phyloP scores from a whole-genome alignment of 2,329 filamentous ascomycete genomes.

The Diplodia mutila region DNA sequence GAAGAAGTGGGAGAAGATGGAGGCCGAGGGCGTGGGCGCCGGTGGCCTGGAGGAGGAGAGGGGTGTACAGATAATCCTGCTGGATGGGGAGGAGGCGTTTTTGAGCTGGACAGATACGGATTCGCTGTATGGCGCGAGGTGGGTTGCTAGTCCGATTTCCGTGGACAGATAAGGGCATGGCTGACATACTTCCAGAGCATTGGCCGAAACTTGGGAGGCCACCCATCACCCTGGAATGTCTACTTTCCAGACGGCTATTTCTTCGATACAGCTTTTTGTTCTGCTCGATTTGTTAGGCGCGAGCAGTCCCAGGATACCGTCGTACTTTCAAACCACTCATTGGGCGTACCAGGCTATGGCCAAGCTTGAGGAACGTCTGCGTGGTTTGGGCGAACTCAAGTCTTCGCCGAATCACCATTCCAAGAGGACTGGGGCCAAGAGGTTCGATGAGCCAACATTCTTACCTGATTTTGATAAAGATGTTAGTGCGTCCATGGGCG shows the following conservation, averaged over 20 bases:
- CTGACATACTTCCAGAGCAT: constrained; percentile 49
- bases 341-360: constrained; percentile 88
- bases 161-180: neutral
- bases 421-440: constrained; percentile 35
- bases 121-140: constrained; percentile 86
- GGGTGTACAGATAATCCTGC: constrained; percentile 84
- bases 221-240: constrained; percentile 70
- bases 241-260: constrained; percentile 73
- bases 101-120: constrained; percentile 76
- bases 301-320: constrained; percentile 70
- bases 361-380: constrained; percentile 72
- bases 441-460: constrained; percentile 55
- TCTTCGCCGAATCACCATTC: constrained; percentile 58
- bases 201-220: constrained; percentile 81
- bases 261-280: constrained; percentile 84
- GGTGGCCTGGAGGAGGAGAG: constrained; percentile 64
- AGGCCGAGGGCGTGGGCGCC: constrained; percentile 59
- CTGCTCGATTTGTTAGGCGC: constrained; percentile 87
- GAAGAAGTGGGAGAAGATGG: constrained; percentile 78
- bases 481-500: constrained; percentile 51
- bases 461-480: constrained; percentile 66
- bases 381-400: constrained; percentile 67
- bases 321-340: constrained; percentile 87
- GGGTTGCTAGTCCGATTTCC: constrained; percentile 32
- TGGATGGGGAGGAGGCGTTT: constrained; percentile 97